Conservation (phyloP, 164 flowering plant genomes). For the Berberis thunbergii region DNA sequence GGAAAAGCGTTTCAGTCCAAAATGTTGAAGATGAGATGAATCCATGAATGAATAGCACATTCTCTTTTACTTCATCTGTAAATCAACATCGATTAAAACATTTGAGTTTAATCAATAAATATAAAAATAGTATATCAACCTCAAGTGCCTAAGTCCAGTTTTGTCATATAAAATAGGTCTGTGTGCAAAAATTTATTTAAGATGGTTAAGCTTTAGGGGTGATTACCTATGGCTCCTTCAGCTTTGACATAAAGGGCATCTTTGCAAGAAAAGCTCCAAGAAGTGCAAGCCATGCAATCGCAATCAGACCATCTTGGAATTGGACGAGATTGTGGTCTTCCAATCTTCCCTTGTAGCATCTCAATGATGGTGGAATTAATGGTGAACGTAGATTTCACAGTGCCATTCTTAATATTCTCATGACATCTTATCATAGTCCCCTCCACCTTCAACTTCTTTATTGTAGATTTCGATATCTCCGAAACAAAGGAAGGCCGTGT, state of each 20-base stretch:
- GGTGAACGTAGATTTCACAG: constrained; percentile 36
- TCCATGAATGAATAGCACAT: constrained; percentile 89
- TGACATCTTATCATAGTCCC: constrained; percentile 5
- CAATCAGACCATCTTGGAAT: constrained; percentile 95
- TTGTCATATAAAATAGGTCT: no score
- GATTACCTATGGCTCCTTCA: constrained; percentile 52
- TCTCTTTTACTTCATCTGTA: constrained; percentile 23
- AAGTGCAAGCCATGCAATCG: constrained; percentile 55
- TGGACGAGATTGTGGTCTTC: constrained; percentile 35
- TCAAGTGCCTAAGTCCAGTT: no score
- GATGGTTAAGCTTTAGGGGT: no score
- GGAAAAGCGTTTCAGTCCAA: constrained; percentile 91
- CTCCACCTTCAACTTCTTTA: constrained; percentile 26
- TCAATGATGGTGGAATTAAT: constrained; percentile 68
- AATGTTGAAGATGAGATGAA: constrained; percentile 89
- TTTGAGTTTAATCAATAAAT: no score
- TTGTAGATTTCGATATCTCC: constrained; percentile 47
- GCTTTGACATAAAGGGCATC: constrained; percentile 55
- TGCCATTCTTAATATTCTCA: constrained; percentile 20
- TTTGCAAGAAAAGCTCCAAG: constrained; percentile 48
- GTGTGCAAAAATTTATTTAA: no score
- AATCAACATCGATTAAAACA: not conserved
- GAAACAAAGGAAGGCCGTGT: constrained; percentile 55
- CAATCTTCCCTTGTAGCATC: constrained; percentile 74
- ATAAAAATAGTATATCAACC: no score